Evolutionary conservation across 2,329 filamentous ascomycete species (phyloP), one percentile per base, ranked within the genome.

Genomic region (Epicoccum nigrum): DNA sequence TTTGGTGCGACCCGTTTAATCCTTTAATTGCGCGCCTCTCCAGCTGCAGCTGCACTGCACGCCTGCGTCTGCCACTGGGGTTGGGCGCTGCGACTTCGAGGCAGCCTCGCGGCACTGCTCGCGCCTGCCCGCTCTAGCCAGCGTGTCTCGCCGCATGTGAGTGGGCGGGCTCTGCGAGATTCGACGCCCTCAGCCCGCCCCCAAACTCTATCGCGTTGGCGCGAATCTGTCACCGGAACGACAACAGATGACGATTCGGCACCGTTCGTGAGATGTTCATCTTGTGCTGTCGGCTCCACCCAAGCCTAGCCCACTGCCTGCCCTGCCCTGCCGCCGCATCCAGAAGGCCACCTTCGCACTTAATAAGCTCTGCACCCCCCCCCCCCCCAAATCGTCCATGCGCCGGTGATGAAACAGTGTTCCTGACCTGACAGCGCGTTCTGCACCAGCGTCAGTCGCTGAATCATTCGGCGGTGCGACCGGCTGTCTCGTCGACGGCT

Each of bases 191-290:
- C 42, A 46, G 35, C 48, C 37, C 30, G 30, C 11, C 32, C 38
- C 20, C 31, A 44, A 53, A 47, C 54, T 46, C 33, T 41, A 51
- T 51, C 30, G 37, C 31, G 45, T 51, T 48, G 51, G 35, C 51
- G 41, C 44, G 32, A 55, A 48, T 44, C 56, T 58, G 53, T 54
- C 58, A 51, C 54, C 55, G 51, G 54, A 53, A 51, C 51, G 50
- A 62, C 28, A n/a, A 30, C 11, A 48, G 42, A 60, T 53, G 49
- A 45, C 51, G 57, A 63, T 56, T 59, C 39, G 55, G 56, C 55
- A 54, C 51, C 54, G 57, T 63, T 63, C 58, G 58, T 58, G 43
- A 56, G 56, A 61, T 54, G 58, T 61, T 62, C 56, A 45, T 55
- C 13, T 25, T 25, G 50, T 35, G 33, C 33, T 55, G 45, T 58